These are phyloP conservation scores for Eucalyptus tenuipes DNA, from an alignment of 345 rosid species.

Conservation along the genomic window DNA sequence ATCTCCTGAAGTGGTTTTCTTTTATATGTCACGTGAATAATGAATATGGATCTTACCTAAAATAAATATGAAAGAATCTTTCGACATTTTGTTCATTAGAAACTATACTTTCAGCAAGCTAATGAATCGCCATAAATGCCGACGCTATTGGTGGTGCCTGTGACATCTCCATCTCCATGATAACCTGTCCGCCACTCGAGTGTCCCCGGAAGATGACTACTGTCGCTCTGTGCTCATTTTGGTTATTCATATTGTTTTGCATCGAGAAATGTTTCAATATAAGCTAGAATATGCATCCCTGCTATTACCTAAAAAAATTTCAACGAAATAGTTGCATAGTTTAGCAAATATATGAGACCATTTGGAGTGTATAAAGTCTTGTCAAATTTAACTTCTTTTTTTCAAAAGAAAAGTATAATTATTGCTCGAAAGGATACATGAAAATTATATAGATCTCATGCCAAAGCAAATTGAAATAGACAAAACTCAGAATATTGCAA, in stretches of 20 bases:
- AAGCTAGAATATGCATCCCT: not conserved
- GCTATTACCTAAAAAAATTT: not conserved
- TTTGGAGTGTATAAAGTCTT: not conserved
- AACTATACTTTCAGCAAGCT: not conserved
- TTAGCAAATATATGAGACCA: not conserved
- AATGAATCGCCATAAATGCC: not conserved
- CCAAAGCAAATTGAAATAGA: not conserved
- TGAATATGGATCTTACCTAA: not conserved
- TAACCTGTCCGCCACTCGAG: not conserved
- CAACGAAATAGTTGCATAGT: not conserved
- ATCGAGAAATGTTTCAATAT: not conserved
- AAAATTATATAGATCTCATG: not conserved
- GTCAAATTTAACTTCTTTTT: not conserved
- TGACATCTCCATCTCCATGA: not conserved
- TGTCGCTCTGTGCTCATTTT: not conserved
- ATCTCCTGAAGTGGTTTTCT: not conserved
- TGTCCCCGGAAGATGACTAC: not conserved
- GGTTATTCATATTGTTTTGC: not conserved
- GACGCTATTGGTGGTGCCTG: not conserved
- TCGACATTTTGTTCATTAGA: not conserved
- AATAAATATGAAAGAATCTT: not conserved
- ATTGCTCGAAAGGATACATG: not conserved
- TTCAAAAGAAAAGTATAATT: not conserved
- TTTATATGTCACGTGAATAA: not conserved
- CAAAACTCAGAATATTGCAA: not conserved